Percentiles rank a stretch among this genome's conserved stretches.
These are phyloP conservation scores for Paramecium tetraurelia DNA, from an alignment of 73 alveolate species.

Conservation along the genomic window DNA sequence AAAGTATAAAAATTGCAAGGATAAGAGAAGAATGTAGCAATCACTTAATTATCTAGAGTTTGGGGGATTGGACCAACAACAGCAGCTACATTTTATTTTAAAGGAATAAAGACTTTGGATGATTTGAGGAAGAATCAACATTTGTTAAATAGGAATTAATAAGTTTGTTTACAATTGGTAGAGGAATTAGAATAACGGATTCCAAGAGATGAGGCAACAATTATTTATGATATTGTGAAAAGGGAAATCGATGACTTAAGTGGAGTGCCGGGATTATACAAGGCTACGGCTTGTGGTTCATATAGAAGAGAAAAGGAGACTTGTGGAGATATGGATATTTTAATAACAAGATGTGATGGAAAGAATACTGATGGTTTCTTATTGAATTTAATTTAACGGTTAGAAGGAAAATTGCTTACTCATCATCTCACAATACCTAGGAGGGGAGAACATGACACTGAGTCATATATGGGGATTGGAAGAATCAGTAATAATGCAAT, in stretches of 20 bases:
- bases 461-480: slow-evolving; percentile 90
- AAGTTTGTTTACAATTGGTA: slow-evolving; percentile 85
- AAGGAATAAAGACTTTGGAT: slow-evolving; percentile 81
- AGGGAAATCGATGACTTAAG: slow-evolving; percentile 40
- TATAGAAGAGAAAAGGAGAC: slow-evolving; percentile 92
- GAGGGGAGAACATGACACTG: slow-evolving; percentile 67
- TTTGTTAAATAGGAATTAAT: slow-evolving; percentile 69
- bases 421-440: slow-evolving; percentile 78
- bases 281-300: slow-evolving; percentile 86
- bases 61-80: slow-evolving; percentile 96
- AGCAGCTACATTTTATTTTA: slow-evolving; percentile 82
- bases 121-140: slow-evolving; percentile 76
- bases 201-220: slow-evolving; percentile 91
- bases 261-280: slow-evolving; percentile 53
- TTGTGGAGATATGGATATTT: slow-evolving; percentile 96
- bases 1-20: slow-evolving; percentile 75
- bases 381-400: slow-evolving; percentile 70
- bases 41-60: slow-evolving; percentile 76
- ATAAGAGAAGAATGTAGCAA: slow-evolving; percentile 76
- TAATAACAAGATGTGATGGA: slow-evolving; percentile 86
- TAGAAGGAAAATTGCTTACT: slow-evolving; percentile 74
- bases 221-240: slow-evolving; percentile 72
- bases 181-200: slow-evolving; percentile 86
- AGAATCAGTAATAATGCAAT: slow-evolving; percentile 60
- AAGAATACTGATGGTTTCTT: slow-evolving; percentile 76